These are phyloP conservation scores for Pascua sp. DNA, from an alignment of 1,284 basidiomycete genomes.

Conservation along the genomic window DNA sequence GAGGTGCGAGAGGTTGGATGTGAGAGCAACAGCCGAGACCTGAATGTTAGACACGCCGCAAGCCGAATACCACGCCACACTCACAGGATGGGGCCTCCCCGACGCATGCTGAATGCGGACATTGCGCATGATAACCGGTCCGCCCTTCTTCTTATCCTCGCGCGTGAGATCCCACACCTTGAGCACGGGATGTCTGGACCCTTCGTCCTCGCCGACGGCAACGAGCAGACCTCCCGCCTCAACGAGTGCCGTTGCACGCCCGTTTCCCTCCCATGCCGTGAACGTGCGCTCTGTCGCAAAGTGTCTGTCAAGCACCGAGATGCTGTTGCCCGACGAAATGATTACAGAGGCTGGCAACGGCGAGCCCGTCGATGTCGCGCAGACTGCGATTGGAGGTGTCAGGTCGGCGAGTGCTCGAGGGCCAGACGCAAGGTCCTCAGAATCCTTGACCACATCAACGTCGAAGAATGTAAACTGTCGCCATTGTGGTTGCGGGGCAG, in stretches of 20 bases:
- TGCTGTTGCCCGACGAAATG: conserved; percentile 32
- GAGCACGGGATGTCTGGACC: conserved; percentile 67
- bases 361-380: conserved; percentile 33
- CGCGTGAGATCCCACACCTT: conserved; percentile 85
- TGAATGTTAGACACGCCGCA: conserved; percentile 35
- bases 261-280: conserved; percentile 66
- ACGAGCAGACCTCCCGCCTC: conserved; percentile 74
- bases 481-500: conserved; percentile 52
- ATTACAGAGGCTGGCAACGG: conserved; percentile 38
- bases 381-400: conserved; percentile 31
- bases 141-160: conserved; percentile 64
- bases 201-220: conserved; percentile 80
- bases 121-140: conserved; percentile 69
- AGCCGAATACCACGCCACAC: conserved; percentile 23
- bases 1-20: conserved; percentile 75
- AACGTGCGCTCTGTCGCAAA: conserved; percentile 71
- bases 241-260: conserved; percentile 52
- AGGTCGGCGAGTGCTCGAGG: conserved; percentile 65
- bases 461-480: conserved; percentile 65
- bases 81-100: conserved; percentile 75
- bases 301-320: conserved; percentile 59
- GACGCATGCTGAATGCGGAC: conserved; percentile 67
- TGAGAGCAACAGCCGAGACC: conserved; percentile 78
- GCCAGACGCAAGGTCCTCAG: conserved; percentile 67
- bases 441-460: conserved; percentile 66